Percentiles rank a stretch among this genome's conserved stretches.
These are phyloP conservation scores for Alternaria consortialis DNA, from an alignment of 2,329 filamentous ascomycete species.

Conservation along the genomic window DNA sequence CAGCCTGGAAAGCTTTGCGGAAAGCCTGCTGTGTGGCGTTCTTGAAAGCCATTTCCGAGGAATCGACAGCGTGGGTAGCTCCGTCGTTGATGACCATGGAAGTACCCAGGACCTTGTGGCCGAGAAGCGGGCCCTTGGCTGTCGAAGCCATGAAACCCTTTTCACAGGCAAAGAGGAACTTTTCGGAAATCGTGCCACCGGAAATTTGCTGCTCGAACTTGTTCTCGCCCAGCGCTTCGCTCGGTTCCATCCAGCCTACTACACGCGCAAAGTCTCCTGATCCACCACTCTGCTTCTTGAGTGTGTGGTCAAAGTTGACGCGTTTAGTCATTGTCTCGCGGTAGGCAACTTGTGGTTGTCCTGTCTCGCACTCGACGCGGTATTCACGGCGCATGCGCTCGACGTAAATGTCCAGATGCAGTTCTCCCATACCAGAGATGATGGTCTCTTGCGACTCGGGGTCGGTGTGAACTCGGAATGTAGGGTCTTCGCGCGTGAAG, in stretches of 20 bases:
- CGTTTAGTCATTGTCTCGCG: conserved; percentile 86
- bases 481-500: conserved; percentile 98
- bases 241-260: conserved; percentile 89
- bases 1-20: conserved; percentile 87
- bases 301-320: conserved; percentile 87
- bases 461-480: conserved; percentile 94
- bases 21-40: conserved; percentile 95
- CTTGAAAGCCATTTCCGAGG: conserved; percentile 95
- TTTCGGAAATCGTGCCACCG: conserved; percentile 92
- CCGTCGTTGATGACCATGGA: conserved; percentile 95
- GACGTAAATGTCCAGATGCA: conserved; percentile 96
- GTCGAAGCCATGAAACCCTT: conserved; percentile 91
- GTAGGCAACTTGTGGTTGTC: conserved; percentile 95
- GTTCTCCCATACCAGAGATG: conserved; percentile 97
- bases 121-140: conserved; percentile 87
- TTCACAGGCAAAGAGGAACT: conserved; percentile 91
- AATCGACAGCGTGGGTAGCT: conserved; percentile 97
- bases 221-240: conserved; percentile 75
- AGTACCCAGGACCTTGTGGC: conserved; percentile 89
- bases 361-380: conserved; percentile 94
- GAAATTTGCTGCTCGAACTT: conserved; percentile 86
- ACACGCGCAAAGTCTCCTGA: conserved; percentile 96
- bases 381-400: conserved; percentile 97
- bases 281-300: conserved; percentile 95
- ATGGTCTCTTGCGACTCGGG: conserved; percentile 94